These are phyloP conservation scores for Alternaria atra DNA, from an alignment of 2,329 filamentous ascomycete genomes.

Conservation along the genomic window DNA sequence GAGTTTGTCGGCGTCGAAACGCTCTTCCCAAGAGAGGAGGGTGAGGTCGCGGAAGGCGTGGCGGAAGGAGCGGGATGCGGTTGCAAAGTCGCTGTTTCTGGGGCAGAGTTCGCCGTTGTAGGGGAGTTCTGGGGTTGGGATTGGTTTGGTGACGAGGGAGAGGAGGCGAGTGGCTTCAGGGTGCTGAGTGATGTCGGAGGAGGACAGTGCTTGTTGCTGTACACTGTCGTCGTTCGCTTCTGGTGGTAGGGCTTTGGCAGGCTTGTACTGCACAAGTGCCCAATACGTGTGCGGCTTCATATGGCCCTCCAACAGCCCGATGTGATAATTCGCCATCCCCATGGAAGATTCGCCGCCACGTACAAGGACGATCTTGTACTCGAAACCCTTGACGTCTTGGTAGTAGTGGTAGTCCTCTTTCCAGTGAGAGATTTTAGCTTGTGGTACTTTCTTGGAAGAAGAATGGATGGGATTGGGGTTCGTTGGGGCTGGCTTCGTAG, in stretches of 20 bases:
- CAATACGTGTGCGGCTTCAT: constrained; percentile 43
- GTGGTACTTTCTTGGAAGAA: not conserved
- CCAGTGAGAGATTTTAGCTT: constrained; percentile 48
- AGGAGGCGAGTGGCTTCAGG: constrained; percentile 22
- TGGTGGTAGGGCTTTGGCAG: constrained; percentile 8
- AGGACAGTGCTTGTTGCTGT: not conserved
- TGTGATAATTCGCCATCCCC: constrained; percentile 63
- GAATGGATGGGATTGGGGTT: not conserved
- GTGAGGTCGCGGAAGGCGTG: constrained; percentile 53
- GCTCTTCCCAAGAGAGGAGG: constrained; percentile 53
- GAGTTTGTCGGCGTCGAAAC: constrained; percentile 36
- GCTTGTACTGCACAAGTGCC: constrained; percentile 38
- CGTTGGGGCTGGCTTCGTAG: not conserved
- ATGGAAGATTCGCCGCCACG: constrained; percentile 61
- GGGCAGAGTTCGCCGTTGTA: constrained; percentile 41
- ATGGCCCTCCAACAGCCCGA: constrained; percentile 47
- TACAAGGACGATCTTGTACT: constrained; percentile 69
- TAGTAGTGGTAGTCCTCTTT: constrained; percentile 68
- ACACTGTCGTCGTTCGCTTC: not conserved
- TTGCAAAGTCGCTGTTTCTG: constrained; percentile 39
- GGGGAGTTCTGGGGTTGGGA: constrained; percentile 9
- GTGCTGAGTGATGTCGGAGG: not conserved
- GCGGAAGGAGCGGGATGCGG: constrained; percentile 51
- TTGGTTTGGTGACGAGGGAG: constrained; percentile 18
- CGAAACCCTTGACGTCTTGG: constrained; percentile 68